phyloP scores from a whole-genome alignment of 2,329 filamentous ascomycete species.

The Trichophyton equinum region DNA sequence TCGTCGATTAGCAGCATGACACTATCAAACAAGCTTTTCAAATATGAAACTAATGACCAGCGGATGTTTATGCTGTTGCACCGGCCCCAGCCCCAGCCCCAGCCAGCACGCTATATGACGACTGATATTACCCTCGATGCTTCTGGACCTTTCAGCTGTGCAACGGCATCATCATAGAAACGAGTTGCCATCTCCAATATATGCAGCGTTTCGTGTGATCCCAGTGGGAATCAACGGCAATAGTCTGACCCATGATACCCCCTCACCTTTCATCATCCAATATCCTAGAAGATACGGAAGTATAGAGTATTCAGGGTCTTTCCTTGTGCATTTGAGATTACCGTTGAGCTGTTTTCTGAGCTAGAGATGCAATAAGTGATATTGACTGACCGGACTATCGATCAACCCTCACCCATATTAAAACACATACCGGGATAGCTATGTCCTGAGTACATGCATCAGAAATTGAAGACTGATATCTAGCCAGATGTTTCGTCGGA shows the following conservation, averaged over 20 bases:
- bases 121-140: background rate
- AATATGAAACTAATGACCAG: background rate
- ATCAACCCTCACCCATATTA: background rate
- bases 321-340: background rate
- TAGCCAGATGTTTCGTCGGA: too few relatives aligned
- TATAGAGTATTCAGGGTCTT: background rate
- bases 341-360: background rate
- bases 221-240: background rate
- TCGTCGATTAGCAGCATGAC: background rate
- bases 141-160: background rate
- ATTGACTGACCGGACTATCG: background rate
- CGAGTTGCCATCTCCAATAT: background rate
- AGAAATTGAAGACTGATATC: background rate
- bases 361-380: background rate
- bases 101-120: background rate
- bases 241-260: background rate
- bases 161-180: background rate
- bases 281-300: background rate
- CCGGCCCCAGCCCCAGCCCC: background rate
- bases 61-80: background rate
- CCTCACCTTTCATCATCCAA: background rate
- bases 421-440: background rate
- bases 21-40: constrained; percentile 1
- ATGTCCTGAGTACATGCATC: background rate
- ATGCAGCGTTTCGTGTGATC: background rate